Conservation (phyloP, 2,329 filamentous ascomycete species). For the Lecanicillium sp. region DNA sequence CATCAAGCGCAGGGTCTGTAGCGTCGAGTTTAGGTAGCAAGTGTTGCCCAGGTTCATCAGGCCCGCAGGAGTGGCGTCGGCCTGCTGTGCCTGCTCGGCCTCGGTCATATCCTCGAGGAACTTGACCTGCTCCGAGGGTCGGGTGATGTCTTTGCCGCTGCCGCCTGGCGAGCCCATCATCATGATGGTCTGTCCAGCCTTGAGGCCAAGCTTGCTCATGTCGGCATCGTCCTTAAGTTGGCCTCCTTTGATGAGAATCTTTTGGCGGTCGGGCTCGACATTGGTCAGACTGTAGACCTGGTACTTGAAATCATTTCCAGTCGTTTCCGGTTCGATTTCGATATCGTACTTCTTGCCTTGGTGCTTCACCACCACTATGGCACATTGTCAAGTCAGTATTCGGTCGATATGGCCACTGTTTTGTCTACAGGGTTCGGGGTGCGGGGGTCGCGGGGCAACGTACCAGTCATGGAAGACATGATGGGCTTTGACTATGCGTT, state of each 20-base stretch:
- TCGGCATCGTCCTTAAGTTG: slow-evolving; percentile 94
- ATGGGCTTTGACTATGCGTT: slow-evolving; percentile 11
- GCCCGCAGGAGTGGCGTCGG: slow-evolving; percentile 79
- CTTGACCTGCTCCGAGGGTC: slow-evolving; percentile 73
- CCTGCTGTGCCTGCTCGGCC: slow-evolving; percentile 75
- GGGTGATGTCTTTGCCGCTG: slow-evolving; percentile 50
- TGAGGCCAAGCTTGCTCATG: slow-evolving; percentile 75
- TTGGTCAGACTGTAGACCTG: slow-evolving; percentile 93
- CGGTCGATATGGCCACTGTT: slow-evolving; percentile 1
- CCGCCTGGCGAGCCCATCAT: slow-evolving; percentile 89
- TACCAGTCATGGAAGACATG: slow-evolving; percentile 51
- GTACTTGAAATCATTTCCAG: slow-evolving; percentile 89
- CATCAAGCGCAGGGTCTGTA: slow-evolving; percentile 83
- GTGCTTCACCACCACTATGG: slow-evolving; percentile 81
- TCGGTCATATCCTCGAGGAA: slow-evolving; percentile 98
- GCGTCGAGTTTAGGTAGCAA: slow-evolving; percentile 94
- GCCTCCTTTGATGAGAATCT: slow-evolving; percentile 87
- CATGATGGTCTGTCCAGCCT: slow-evolving; percentile 81
- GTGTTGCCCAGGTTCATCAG: slow-evolving; percentile 93
- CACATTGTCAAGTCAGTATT: slow-evolving; percentile 12
- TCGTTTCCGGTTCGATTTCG: slow-evolving; percentile 76
- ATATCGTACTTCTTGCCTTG: slow-evolving; percentile 92
- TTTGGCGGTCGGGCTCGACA: slow-evolving; percentile 93
- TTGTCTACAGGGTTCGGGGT: neutral
- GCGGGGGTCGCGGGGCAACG: slow-evolving; percentile 17